phyloP scores from a whole-genome alignment of 352 stramenopile genomes.

The Phytophthora cactorum region DNA sequence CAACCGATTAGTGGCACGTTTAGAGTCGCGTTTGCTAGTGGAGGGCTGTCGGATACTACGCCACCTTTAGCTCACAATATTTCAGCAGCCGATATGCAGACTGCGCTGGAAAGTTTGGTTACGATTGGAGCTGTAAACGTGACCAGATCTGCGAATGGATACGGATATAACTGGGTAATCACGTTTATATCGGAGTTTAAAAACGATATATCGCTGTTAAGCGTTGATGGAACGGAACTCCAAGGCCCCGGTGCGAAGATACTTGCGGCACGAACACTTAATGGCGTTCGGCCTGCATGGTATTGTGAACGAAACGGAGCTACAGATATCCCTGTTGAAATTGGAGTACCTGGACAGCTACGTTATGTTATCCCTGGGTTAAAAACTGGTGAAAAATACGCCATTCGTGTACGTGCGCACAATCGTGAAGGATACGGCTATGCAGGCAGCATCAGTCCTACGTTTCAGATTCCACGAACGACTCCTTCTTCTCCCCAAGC shows the following conservation, averaged over 20 bases:
- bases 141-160: slow-evolving; percentile 88
- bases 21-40: slow-evolving; percentile 67
- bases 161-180: slow-evolving; percentile 96
- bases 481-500: slow-evolving; percentile 41
- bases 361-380: slow-evolving; percentile 52
- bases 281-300: slow-evolving; percentile 67
- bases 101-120: slow-evolving; percentile 89
- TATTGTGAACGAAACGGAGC: slow-evolving; percentile 80
- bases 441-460: slow-evolving; percentile 50
- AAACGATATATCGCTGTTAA: slow-evolving; percentile 80
- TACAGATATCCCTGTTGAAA: slow-evolving; percentile 34
- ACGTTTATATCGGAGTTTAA: slow-evolving; percentile 93
- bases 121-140: slow-evolving; percentile 92
- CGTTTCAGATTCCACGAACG: slow-evolving; percentile 65
- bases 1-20: slow-evolving; percentile 95
- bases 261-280: slow-evolving; percentile 68
- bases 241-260: slow-evolving; percentile 91
- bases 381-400: slow-evolving; percentile 66
- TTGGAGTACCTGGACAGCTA: slow-evolving; percentile 41
- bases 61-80: slow-evolving; percentile 87
- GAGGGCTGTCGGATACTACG: slow-evolving; percentile 83
- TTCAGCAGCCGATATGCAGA: slow-evolving; percentile 80
- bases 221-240: slow-evolving; percentile 90
- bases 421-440: slow-evolving; percentile 70
- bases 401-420: slow-evolving; percentile 63